Evolutionary conservation across 306 rosid genomes (phyloP), one percentile per base, ranked within the genome.

Genomic region (Rosa rugosa): DNA sequence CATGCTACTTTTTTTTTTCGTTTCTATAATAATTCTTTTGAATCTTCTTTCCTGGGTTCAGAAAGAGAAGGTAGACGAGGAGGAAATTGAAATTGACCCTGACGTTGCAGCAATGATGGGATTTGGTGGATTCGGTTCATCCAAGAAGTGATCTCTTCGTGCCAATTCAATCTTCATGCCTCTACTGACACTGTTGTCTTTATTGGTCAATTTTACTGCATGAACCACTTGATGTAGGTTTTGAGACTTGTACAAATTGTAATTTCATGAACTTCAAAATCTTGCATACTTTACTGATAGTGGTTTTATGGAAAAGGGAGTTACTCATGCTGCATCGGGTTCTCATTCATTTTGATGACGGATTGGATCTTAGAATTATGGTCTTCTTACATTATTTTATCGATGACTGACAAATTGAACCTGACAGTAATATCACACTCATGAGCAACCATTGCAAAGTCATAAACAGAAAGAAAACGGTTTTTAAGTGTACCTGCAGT

Each of bases 21-120:
- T 71, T 3, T 6, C 4, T 31, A 14, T 20, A 36, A 6, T 45
- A 22, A 36, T 54, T 54, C 14, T 69, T 11, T n/a, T 34, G 22
- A 45, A 46, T 75, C 57, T 46, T 63, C 49, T 57, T n/a, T 69
- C 68, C 57, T 51, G 44, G 63, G 22, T 88, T 79, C 91, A 90
- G 99, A 95, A 89, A 81, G 97, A 90, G 84, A 92, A 93, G 80
- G 88, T 85, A 20, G 89, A 54, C 47, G 99, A 85, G 78, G 99
- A 95, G 83, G 86, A 89, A 73, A 82, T 90, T 27, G 99, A 95
- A 86, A 87, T 78, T 1, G 99, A 95, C 84, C 89, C 99, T 11
- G 99, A 95, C 42, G 90, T 95, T 72, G 97, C 98, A 41, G 96
- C 96, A 42, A 86, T 96, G 98, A 96, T 96, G 99, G 99, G 98